Conservation (phyloP, 1,139 yeast species). For the Geotrichum candidum region DNA sequence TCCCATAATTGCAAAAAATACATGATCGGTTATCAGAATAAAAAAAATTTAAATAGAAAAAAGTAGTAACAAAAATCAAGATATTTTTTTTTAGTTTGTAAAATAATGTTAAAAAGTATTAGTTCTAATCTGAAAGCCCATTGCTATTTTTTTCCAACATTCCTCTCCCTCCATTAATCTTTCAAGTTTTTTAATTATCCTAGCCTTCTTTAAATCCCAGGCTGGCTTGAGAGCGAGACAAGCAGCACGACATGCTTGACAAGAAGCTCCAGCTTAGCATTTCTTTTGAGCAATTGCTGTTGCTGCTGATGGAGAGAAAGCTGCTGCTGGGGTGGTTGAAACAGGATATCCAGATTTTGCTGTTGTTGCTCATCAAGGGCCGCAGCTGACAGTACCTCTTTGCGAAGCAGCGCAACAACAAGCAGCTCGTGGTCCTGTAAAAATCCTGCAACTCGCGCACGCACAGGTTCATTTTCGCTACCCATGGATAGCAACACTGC, state of each 20-base stretch:
- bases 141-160: neutral
- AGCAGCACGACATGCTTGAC: slow-evolving; percentile 53
- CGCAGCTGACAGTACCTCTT: slow-evolving; percentile 42
- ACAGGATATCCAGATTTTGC: neutral
- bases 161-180: neutral
- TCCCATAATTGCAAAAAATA: too few species aligned
- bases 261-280: slow-evolving; percentile 30
- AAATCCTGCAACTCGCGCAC: slow-evolving; percentile 49
- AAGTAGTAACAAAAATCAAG: too few species aligned
- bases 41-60: too few species aligned
- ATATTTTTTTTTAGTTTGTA: neutral
- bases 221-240: slow-evolving; percentile 45
- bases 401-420: slow-evolving; percentile 62
- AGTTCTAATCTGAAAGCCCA: neutral
- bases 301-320: neutral
- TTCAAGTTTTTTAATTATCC: too few species aligned
- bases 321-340: neutral
- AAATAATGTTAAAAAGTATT: too few species aligned
- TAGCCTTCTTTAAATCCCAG: neutral
- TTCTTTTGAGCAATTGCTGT: neutral
- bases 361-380: slow-evolving; percentile 2
- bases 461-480: slow-evolving; percentile 63
- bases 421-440: slow-evolving; percentile 51
- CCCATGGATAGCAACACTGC: slow-evolving; percentile 74
- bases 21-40: too few species aligned